These are phyloP conservation scores for Zanthoxylum bungeanum DNA, from an alignment of 345 rosid species.

Conservation along the genomic window DNA sequence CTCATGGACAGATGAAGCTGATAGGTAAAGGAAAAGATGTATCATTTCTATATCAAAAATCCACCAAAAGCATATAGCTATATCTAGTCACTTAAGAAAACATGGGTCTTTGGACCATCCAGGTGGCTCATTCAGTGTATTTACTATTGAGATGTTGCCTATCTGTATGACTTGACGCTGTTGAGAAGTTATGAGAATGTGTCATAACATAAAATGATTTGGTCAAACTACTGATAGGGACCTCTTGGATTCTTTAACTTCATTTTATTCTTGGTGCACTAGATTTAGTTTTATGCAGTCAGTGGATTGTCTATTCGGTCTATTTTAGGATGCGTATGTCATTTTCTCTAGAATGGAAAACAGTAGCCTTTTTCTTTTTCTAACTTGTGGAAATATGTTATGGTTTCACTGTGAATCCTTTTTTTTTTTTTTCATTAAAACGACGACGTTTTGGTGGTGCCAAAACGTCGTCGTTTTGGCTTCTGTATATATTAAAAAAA, in stretches of 20 bases:
- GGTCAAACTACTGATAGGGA: neutral
- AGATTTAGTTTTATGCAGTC: neutral
- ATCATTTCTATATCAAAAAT: constrained; percentile 1
- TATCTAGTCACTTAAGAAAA: neutral
- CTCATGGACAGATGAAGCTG: constrained; percentile 85
- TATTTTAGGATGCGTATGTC: constrained; percentile 1
- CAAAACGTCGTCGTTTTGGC: too few relatives aligned
- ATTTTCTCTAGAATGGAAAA: neutral
- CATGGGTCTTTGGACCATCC: neutral
- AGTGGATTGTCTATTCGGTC: neutral
- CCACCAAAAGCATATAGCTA: neutral
- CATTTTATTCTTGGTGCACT: neutral
- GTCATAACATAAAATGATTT: neutral
- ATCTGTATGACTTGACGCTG: neutral
- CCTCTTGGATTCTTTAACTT: neutral
- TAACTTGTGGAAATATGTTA: neutral
- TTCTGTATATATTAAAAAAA: too few relatives aligned
- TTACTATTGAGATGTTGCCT: neutral
- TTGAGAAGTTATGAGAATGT: constrained; percentile 7
- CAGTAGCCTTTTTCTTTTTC: neutral
- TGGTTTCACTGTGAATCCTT: too few relatives aligned
- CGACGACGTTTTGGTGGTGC: too few relatives aligned
- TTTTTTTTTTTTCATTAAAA: too few relatives aligned
- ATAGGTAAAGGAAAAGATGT: constrained; percentile 51
- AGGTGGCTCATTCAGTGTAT: neutral